Conservation (phyloP, 208 protist species). For the Crithidia mellificae region DNA sequence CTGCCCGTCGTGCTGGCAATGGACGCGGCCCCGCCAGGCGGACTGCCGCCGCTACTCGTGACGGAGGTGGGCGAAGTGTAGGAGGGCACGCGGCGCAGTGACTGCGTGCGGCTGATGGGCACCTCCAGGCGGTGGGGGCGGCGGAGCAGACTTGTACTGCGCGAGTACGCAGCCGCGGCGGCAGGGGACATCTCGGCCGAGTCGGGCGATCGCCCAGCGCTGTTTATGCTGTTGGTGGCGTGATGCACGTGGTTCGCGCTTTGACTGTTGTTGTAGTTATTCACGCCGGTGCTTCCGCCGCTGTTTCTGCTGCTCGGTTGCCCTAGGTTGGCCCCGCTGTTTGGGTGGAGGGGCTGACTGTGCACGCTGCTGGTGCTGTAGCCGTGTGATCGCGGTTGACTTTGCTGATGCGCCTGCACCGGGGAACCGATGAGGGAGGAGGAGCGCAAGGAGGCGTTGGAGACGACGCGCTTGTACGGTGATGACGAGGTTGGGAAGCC, state of each 20-base stretch:
- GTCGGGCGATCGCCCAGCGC: conserved; percentile 22
- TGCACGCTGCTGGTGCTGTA: conserved; percentile 17
- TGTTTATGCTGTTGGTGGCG: too few relatives aligned
- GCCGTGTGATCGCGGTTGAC: conserved; percentile 7
- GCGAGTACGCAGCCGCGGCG: conserved; percentile 31
- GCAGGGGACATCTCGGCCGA: conserved; percentile 32
- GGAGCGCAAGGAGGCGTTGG: conserved; percentile 19
- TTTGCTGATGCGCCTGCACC: conserved; percentile 16
- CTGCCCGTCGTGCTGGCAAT: background rate
- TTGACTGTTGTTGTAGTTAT: conserved; percentile 17
- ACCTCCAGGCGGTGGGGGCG: conserved; percentile 39
- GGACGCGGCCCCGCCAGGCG: background rate
- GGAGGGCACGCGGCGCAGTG: conserved; percentile 29
- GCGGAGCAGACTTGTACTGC: conserved; percentile 41
- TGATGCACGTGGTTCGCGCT: too few relatives aligned
- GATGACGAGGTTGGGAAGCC: conserved; percentile 11
- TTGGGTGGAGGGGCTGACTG: conserved; percentile 9
- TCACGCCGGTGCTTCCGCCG: background rate
- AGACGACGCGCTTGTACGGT: conserved; percentile 20
- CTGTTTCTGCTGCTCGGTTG: background rate
- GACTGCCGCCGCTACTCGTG: conserved; percentile 3
- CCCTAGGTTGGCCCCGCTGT: background rate
- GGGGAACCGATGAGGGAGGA: conserved; percentile 26
- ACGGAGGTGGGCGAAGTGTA: conserved; percentile 20
- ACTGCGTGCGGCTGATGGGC: conserved; percentile 40